Evolutionary conservation across 2,329 filamentous ascomycete genomes (phyloP), one percentile per base, ranked within the genome.

Genomic region (Fusarium foetens): DNA sequence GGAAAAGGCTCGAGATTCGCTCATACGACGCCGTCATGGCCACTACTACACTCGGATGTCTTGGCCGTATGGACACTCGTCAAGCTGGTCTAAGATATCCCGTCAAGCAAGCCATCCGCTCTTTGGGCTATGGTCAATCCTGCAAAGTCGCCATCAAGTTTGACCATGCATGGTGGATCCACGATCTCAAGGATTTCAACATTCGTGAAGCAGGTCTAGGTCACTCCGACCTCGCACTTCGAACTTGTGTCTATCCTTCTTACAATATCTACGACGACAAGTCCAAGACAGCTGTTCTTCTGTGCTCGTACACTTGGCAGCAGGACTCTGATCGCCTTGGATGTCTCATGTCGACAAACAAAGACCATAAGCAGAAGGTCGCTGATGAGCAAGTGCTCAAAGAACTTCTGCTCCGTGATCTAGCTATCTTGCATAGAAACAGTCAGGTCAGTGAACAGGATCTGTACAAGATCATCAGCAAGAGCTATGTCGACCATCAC

Each of bases 141-240:
- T 54, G 41, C 19, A 68, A 68, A 14, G 63, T 68, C 3, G 65
- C 46, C 3, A 68, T 68, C 36, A 68, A 68, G 27, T 68, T 68
- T 16, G 10, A 11, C 5, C 58, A 49, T 0, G 65, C 63, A 0
- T 68, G 65, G 65, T 68, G 65, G 65, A 61, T 61, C 10, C 49
- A 61, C 23, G 49, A 61, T 36, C 63, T 67, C 3, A 54, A 61
- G 25, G 38, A 8, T 0, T 68, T 67, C 29, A 54, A 54, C 10
- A 67, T 68, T 7, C 38, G 7, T 0, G 16, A 68, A 19, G 65
- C 62, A 9, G 65, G 65, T 8, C n/a, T 68, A 6, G 38, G 62
- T 1, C 55, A 52, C 1, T 54, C 63, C 0, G 65, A 68, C 14
- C 25, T 68, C 0, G 36, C 65, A 5, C 33, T 68, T 0, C 46